Evolutionary conservation across 1,139 yeast species (phyloP).

Genomic region (Saccharomyces hybrid): DNA sequence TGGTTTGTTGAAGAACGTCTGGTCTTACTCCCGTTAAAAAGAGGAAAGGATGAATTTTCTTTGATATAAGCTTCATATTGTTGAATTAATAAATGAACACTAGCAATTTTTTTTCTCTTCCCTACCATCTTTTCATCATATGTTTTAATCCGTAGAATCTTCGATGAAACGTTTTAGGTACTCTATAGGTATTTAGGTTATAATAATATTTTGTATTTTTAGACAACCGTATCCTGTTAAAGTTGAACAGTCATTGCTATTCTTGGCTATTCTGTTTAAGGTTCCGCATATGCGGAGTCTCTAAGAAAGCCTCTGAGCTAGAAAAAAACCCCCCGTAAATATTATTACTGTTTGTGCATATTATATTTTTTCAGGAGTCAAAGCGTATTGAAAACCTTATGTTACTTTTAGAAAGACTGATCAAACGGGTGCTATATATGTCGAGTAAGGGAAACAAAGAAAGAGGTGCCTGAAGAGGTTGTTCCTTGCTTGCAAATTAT

Average conservation of each 20-base stretch:
- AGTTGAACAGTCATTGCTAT: background rate
- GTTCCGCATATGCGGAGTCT: background rate
- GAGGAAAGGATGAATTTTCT: background rate
- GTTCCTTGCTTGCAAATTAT: background rate
- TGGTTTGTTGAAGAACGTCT: too few relatives aligned
- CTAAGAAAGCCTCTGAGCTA: background rate
- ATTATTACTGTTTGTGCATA: background rate
- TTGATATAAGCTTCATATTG: background rate
- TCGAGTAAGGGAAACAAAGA: background rate
- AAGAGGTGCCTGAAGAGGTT: background rate
- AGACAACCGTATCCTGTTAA: background rate
- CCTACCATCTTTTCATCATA: background rate
- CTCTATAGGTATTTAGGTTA: conserved; percentile 1
- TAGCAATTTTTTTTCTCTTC: background rate
- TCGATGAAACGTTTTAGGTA: background rate
- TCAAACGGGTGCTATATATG: background rate
- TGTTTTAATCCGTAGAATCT: background rate
- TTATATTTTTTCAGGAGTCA: background rate
- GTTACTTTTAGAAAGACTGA: too few relatives aligned
- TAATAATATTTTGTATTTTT: background rate
- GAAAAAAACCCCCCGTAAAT: background rate
- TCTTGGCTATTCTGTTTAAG: background rate
- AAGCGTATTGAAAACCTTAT: background rate
- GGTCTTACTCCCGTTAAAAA: too few relatives aligned
- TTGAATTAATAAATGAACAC: background rate